These are phyloP conservation scores for Phyllostachys edulis DNA, from an alignment of 176 grass and related monocot genomes.

Conservation along the genomic window DNA sequence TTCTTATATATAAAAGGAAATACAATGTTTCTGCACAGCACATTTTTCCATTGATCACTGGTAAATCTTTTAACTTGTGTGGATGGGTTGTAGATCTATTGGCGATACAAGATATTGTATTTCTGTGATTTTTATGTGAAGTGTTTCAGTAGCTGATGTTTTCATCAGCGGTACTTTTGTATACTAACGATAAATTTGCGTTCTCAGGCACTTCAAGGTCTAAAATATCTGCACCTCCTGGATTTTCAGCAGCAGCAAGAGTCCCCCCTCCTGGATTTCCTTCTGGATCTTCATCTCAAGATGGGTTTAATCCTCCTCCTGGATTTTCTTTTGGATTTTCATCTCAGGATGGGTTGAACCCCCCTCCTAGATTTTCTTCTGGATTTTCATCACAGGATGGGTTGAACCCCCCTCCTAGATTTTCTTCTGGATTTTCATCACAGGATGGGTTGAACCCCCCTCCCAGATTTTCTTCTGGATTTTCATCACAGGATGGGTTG, in stretches of 20 bases:
- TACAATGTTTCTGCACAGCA: background rate
- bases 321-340: slow-evolving; percentile 45
- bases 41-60: slow-evolving; percentile 13
- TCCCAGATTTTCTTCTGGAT: slow-evolving; percentile 58
- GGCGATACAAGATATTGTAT: background rate
- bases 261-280: slow-evolving; percentile 57
- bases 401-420: slow-evolving; percentile 43
- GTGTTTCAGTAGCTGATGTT: slow-evolving; percentile 19
- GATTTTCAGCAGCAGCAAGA: slow-evolving; percentile 55
- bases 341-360: slow-evolving; percentile 54
- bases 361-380: slow-evolving; percentile 29
- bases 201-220: slow-evolving; percentile 40
- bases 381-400: slow-evolving; percentile 58
- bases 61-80: background rate
- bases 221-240: slow-evolving; percentile 54
- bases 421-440: slow-evolving; percentile 57
- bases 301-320: slow-evolving; percentile 51
- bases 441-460: slow-evolving; percentile 50
- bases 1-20: background rate
- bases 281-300: slow-evolving; percentile 57
- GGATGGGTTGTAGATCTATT: background rate
- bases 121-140: slow-evolving; percentile 18
- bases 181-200: slow-evolving; percentile 5
- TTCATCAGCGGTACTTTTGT: background rate
- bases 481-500: slow-evolving; percentile 51